Conservation (phyloP, 352 stramenopile species). For the Phytopythium delawarense region DNA sequence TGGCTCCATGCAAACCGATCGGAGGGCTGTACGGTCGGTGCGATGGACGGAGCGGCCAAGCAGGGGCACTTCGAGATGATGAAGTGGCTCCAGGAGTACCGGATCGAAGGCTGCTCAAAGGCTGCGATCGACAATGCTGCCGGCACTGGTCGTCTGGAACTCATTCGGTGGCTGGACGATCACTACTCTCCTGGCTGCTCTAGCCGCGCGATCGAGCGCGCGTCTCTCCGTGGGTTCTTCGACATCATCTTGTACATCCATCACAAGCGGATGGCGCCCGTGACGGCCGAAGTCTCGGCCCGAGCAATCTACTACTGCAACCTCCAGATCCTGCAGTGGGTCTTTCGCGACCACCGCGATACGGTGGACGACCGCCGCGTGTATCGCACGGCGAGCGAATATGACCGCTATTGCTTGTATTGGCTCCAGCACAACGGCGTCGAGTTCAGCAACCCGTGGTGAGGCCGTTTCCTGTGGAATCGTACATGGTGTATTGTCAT, state of each 20-base stretch:
- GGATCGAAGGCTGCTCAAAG: conserved; percentile 2
- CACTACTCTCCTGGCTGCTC: conserved; percentile 1
- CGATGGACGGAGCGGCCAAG: conserved; percentile 6
- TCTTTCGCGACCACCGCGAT: background rate
- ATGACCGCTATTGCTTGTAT: conserved; percentile 5
- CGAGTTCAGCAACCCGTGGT: background rate
- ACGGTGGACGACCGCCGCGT: background rate
- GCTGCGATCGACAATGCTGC: conserved; percentile 8
- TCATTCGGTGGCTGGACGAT: conserved; percentile 6
- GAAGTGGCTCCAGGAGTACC: conserved; percentile 9
- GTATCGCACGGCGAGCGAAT: conserved; percentile 4
- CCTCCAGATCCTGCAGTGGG: conserved; percentile 8
- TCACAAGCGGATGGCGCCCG: background rate
- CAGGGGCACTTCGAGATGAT: conserved; percentile 9
- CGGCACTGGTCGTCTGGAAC: background rate
- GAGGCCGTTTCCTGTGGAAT: background rate
- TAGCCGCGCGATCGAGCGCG: background rate
- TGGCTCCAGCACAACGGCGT: conserved; percentile 2
- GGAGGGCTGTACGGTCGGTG: conserved; percentile 16
- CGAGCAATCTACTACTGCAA: conserved; percentile 2
- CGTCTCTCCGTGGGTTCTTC: conserved; percentile 3
- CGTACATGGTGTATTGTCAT: background rate
- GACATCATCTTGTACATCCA: conserved; percentile 3
- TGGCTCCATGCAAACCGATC: conserved; percentile 25
- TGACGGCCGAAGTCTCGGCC: background rate